These are phyloP conservation scores for Gonapodya sp. DNA, from an alignment of 192 early-diverging fungal species.

Conservation along the genomic window DNA sequence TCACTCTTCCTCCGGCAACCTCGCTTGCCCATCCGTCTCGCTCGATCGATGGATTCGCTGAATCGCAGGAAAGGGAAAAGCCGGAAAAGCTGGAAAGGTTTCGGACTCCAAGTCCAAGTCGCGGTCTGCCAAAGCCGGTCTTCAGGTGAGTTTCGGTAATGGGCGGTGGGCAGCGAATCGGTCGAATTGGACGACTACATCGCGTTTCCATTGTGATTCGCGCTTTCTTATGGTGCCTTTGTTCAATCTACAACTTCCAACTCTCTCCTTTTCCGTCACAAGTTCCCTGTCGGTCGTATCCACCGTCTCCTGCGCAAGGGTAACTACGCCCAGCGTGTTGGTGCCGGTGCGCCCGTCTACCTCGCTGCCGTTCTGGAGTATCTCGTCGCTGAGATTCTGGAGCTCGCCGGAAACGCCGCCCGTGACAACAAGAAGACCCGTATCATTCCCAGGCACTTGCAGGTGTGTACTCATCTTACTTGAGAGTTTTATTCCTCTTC, in stretches of 20 bases:
- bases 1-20: not conserved
- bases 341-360: conserved; percentile 82
- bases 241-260: not conserved
- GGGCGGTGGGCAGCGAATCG: too few species aligned
- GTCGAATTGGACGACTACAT: too few species aligned
- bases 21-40: too few species aligned
- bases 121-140: conserved; percentile 81
- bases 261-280: not conserved
- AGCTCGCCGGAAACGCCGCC: conserved; percentile 90
- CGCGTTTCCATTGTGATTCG: not conserved
- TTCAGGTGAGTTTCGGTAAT: conserved; percentile 37
- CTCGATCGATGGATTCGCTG: too few species aligned
- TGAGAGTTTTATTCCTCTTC: not conserved
- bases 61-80: conserved; percentile 2
- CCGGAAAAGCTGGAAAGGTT: conserved; percentile 20
- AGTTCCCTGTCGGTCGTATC: conserved; percentile 92
- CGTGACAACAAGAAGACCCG: conserved; percentile 91
- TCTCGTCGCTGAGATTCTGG: conserved; percentile 83
- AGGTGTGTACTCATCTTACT: not conserved
- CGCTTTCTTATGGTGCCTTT: not conserved
- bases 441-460: conserved; percentile 87
- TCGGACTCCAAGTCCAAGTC: conserved; percentile 40
- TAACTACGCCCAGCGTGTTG: conserved; percentile 23
- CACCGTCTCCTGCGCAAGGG: conserved; percentile 55
- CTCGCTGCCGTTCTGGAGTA: conserved; percentile 88